Evolutionary conservation across 148 eudicot species (phyloP).

Genomic region (Oxyria digyna): DNA sequence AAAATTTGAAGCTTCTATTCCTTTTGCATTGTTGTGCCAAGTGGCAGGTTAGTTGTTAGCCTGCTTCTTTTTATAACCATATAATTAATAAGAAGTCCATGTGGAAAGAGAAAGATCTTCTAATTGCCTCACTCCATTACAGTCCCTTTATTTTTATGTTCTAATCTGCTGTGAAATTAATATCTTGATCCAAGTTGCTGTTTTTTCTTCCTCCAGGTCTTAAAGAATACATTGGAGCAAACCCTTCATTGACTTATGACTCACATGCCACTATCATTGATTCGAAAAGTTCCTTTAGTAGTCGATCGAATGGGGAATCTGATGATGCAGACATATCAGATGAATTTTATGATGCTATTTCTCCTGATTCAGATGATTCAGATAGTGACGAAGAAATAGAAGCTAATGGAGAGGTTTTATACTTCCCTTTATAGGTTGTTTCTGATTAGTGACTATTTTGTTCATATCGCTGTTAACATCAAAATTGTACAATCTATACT

Average conservation of each 20-base stretch:
- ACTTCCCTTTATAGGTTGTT: neutral
- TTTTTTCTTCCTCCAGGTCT: neutral
- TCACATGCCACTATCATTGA: conserved; percentile 6
- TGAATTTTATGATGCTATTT: conserved; percentile 8
- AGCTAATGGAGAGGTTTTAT: neutral
- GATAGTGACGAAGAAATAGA: neutral
- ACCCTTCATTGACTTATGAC: conserved; percentile 1
- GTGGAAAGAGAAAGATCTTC: neutral
- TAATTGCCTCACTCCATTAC: neutral
- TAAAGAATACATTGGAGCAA: conserved; percentile 8
- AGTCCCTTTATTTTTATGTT: neutral
- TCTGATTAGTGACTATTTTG: neutral
- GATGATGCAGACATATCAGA: neutral
- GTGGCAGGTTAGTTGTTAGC: conserved; percentile 64
- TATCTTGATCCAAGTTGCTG: neutral
- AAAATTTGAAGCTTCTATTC: conserved; percentile 73
- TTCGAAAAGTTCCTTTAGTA: neutral
- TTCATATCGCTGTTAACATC: neutral
- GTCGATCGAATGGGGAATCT: neutral
- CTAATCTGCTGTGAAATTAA: neutral
- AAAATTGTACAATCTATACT: neutral
- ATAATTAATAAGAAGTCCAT: neutral
- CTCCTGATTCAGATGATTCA: conserved; percentile 6
- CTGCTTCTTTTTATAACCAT: neutral
- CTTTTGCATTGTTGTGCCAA: conserved; percentile 80